phyloP scores from a whole-genome alignment of 2,329 filamentous ascomycete genomes.

The Daldinia sp. region DNA sequence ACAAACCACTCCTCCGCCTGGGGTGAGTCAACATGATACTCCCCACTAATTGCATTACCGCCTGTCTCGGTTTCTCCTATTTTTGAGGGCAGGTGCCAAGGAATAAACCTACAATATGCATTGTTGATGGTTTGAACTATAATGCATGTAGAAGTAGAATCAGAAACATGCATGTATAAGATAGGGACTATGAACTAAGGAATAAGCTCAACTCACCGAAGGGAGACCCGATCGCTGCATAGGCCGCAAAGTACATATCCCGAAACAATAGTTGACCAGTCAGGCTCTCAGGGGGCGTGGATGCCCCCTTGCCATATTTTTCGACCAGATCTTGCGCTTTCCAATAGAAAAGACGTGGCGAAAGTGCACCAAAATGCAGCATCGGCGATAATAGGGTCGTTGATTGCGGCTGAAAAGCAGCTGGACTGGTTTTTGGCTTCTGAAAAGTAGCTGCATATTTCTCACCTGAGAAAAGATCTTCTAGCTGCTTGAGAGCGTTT shows the following conservation, averaged over 20 bases:
- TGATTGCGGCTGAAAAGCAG: constrained; percentile 77
- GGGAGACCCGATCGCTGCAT: constrained; percentile 72
- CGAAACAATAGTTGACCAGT: constrained; percentile 80
- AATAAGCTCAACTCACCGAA: constrained; percentile 58
- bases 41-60: constrained; percentile 64
- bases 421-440: constrained; percentile 81
- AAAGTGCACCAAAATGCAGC: constrained; percentile 79
- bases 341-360: constrained; percentile 80
- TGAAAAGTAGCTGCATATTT: constrained; percentile 79
- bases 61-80: constrained; percentile 56
- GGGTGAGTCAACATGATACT: constrained; percentile 72
- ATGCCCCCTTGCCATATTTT: constrained; percentile 67
- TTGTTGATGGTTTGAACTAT: constrained; percentile 72
- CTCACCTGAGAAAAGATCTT: constrained; percentile 69
- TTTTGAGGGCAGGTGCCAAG: constrained; percentile 80
- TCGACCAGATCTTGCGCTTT: constrained; percentile 72
- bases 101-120: constrained; percentile 76
- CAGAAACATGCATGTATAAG: neutral
- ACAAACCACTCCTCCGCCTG: constrained; percentile 74
- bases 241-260: constrained; percentile 86
- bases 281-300: constrained; percentile 74
- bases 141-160: neutral
- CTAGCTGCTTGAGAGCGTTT: constrained; percentile 68
- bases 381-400: constrained; percentile 81
- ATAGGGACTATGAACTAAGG: neutral